These are phyloP conservation scores for Naganishia kalamii DNA, from an alignment of 768 basidiomycete species.

Conservation along the genomic window DNA sequence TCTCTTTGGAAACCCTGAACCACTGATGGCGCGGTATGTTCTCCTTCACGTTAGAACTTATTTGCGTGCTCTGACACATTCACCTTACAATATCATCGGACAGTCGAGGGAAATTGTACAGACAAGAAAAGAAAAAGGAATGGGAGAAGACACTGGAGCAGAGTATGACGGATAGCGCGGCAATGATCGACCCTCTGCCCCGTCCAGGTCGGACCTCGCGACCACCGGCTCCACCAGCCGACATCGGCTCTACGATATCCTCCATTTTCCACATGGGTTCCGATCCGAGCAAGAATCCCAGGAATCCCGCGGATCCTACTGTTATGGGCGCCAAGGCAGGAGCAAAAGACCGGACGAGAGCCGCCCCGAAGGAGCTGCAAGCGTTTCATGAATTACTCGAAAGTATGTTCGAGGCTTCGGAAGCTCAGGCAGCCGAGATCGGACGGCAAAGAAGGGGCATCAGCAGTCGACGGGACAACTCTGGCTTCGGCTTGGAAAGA, in stretches of 20 bases:
- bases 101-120: background rate
- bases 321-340: too few species aligned
- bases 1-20: background rate
- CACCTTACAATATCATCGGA: background rate
- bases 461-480: background rate
- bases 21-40: background rate
- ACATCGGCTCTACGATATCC: background rate
- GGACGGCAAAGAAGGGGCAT: background rate
- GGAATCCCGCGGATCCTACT: background rate
- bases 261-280: constrained; percentile 9
- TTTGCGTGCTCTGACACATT: background rate
- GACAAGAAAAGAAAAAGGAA: background rate
- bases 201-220: background rate
- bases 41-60: background rate
- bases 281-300: background rate
- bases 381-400: constrained; percentile 14
- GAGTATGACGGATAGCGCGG: background rate
- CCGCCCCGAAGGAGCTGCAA: constrained; percentile 1
- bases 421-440: background rate
- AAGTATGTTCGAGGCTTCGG: constrained; percentile 11
- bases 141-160: background rate
- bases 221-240: background rate
- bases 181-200: background rate
- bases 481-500: background rate
- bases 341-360: constrained; percentile 4